Evolutionary conservation across 75 land plant species (phyloP), one percentile per base, ranked within the genome.

Genomic region (Cunninghamia lanceolata): DNA sequence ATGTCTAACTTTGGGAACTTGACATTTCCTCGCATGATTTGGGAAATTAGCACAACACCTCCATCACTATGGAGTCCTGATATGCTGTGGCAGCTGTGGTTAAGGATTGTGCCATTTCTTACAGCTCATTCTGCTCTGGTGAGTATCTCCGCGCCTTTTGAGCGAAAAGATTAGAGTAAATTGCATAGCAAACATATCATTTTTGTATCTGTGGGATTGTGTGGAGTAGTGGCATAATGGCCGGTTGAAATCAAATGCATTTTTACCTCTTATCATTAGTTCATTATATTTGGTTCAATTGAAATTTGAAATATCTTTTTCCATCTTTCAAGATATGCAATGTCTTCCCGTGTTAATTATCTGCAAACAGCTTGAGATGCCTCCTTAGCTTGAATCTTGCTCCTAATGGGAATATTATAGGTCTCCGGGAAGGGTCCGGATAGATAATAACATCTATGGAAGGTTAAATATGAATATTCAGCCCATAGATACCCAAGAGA

Each of bases 81-180:
- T 71, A 71, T 71, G 75, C 34, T 71, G 36, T 71, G 75, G 75
- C 75, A 71, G 36, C 75, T 71, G 36, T 71, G 75, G 75, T 71
- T 71, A 34, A 71, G 75, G 75, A 71, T 71, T 25, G 34, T 71
- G 35, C 75, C 75, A 30, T 71, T 71, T 71, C 75, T 71, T 71
- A 71, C 75, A 71, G 75, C 75, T 34, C 75, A 71, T 71, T 71
- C 35, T 32, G 36, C 36, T 15, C 75, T 71, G 13, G 75, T 71
- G 36, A 71, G 75, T 71, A 11, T 34, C 35, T 34, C 14, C 36
- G 28, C 34, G 38, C 75, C 36, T 32, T 71, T 50, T 50, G 52
- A 50, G 11, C 13, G 15, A 50, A 50, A 50, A 50, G 13, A 10
- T 0, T 50, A 15, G 13, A 46, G 47, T 46, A 46, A 8, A 46